Evolutionary conservation across 202 grass and related monocot genomes (phyloP), one percentile per base, ranked within the genome.

Genomic region (Hordeum pubiflorum): DNA sequence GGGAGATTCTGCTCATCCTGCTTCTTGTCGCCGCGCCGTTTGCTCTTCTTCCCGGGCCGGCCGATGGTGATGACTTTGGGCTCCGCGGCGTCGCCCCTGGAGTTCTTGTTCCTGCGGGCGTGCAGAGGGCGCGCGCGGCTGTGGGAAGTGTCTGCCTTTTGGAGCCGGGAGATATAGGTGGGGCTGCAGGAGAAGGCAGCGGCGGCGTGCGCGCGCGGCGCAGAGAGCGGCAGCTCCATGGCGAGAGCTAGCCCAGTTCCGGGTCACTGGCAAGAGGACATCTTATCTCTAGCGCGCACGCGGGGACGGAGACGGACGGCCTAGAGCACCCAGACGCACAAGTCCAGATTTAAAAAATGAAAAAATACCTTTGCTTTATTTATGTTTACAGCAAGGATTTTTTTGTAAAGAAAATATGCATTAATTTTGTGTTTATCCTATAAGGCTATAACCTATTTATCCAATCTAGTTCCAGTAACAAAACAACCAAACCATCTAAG

Each of bases 61-160:
- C 87, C 87, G 12, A 85, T 43, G 58, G 87, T 89, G 82, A 85
- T 85, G 58, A 89, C 24, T 38, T 82, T 85, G 46, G 87, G 82
- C 78, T 89, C 87, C 43, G 37, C 75, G 22, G 36, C 64, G 36
- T 39, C 70, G 76, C 76, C 50, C 15, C 40, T 37, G 54, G 21
- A 5, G 71, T 33, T 77, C 71, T 46, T 77, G 72, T 77, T 85
- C 87, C 78, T 66, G 58, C 82, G 82, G 17, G 78, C 82, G 13
- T 24, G 79, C 5, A 66, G 78, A 22, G 48, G 82, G 37, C 12
- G 59, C 11, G 36, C 63, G 57, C 72, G 72, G 57, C 15, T 24
- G 34, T 10, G 33, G 2, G 63, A 12, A 5, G 15, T 5, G 61
- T 4, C 3, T 33, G 70, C 31, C 12, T 41, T 0, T 3, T n/a